Percentiles rank a stretch among this genome's conserved stretches.
phyloP scores from a whole-genome alignment of 2,329 filamentous ascomycete genomes.

The Xylaria polymorpha region DNA sequence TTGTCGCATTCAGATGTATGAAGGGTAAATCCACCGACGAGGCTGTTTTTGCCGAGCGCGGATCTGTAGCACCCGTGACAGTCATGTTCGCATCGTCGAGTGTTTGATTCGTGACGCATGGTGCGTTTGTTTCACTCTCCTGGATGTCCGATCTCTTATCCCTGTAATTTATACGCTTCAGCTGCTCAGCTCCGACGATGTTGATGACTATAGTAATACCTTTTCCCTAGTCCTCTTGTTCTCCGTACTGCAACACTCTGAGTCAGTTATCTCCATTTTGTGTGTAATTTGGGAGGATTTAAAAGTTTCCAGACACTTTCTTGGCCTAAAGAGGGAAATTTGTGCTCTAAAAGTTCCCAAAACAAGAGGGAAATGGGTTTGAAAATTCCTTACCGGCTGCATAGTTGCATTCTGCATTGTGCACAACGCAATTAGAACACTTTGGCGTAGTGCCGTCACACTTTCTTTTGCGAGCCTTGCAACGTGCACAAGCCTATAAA shows the following conservation, averaged over 20 bases:
- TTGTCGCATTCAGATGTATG: not conserved
- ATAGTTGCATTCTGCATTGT: conserved; percentile 35
- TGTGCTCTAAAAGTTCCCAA: too few species aligned
- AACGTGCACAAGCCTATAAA: conserved; percentile 32
- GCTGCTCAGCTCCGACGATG: not conserved
- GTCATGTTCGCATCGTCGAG: not conserved
- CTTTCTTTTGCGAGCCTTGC: conserved; percentile 33
- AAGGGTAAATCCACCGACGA: not conserved
- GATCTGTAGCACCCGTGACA: not conserved
- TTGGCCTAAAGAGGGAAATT: too few species aligned
- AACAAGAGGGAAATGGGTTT: too few species aligned
- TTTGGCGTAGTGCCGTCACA: conserved; percentile 31
- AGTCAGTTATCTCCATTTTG: too few species aligned
- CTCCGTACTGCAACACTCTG: conserved; percentile 15
- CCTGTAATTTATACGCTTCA: conserved; percentile 12
- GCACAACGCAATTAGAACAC: conserved; percentile 30
- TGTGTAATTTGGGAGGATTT: too few species aligned
- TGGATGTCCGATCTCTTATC: not conserved
- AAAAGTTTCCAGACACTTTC: too few species aligned
- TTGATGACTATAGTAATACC: conserved; percentile 7
- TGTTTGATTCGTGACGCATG: not conserved
- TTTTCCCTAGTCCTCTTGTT: conserved; percentile 33
- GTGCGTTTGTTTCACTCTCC: not conserved
- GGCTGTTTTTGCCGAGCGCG: too few species aligned
- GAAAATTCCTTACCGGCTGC: not conserved